Evolutionary conservation across 2,329 filamentous ascomycete species (phyloP).

Genomic region (Penicillium sclerotiorum): DNA sequence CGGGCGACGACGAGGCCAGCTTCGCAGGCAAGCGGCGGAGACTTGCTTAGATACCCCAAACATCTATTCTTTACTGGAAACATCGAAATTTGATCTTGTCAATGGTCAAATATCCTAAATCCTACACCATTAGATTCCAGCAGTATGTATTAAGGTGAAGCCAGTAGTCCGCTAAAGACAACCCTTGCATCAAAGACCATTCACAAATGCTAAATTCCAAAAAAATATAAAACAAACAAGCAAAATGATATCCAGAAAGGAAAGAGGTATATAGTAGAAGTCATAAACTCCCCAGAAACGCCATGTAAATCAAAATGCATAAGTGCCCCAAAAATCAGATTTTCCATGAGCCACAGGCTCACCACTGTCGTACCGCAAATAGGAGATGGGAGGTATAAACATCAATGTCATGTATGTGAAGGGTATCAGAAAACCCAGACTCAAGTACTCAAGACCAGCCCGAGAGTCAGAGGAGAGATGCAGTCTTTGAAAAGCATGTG

Average conservation of each 20-base stretch:
- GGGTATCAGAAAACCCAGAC: conserved; percentile 3
- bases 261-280: conserved; percentile 26
- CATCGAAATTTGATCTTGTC: not conserved
- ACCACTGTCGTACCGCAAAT: conserved; percentile 20
- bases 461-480: not conserved
- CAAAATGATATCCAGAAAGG: conserved; percentile 11
- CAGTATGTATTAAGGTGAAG: conserved; percentile 7
- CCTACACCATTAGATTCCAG: conserved; percentile 10
- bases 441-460: conserved; percentile 16
- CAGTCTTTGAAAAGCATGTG: not conserved
- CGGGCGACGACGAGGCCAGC: conserved; percentile 25
- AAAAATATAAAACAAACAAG: conserved; percentile 6
- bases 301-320: conserved; percentile 19
- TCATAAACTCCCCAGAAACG: conserved; percentile 16
- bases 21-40: conserved; percentile 33
- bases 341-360: conserved; percentile 19
- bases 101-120: not conserved
- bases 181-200: conserved; percentile 12
- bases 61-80: not conserved
- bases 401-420: conserved; percentile 21
- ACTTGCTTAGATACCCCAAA: conserved; percentile 18
- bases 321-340: conserved; percentile 10
- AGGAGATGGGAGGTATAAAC: conserved; percentile 20
- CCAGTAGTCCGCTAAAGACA: conserved; percentile 5
- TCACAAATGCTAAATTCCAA: conserved; percentile 23